Evolutionary conservation across 2,329 filamentous ascomycete species (phyloP).

Genomic region (Zymoseptoria crescenta): DNA sequence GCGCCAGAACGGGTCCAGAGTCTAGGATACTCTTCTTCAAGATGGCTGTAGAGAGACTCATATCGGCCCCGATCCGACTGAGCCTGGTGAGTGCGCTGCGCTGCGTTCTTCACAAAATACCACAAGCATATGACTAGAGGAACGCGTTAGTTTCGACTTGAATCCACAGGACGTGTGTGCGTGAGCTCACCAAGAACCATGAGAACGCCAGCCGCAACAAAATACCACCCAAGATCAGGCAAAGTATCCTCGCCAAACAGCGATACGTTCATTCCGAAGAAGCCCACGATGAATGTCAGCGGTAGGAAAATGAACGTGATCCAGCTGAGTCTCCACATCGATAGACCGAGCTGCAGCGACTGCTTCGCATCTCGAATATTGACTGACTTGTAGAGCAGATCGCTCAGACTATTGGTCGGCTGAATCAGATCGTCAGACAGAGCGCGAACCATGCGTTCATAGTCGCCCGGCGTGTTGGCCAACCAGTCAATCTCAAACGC

Average conservation of each 20-base stretch:
- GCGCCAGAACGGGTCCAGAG: slow-evolving; percentile 45
- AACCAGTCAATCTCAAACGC: slow-evolving; percentile 34
- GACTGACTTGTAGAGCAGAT: slow-evolving; percentile 47
- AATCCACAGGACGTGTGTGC: not conserved
- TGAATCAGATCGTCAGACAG: slow-evolving; percentile 45
- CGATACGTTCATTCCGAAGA: slow-evolving; percentile 48
- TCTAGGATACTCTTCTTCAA: slow-evolving; percentile 38
- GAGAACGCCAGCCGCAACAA: slow-evolving; percentile 40
- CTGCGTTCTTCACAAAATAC: slow-evolving; percentile 42
- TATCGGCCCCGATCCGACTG: slow-evolving; percentile 44
- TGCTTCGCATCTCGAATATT: slow-evolving; percentile 46
- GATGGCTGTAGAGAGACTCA: slow-evolving; percentile 43
- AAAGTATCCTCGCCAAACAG: slow-evolving; percentile 32
- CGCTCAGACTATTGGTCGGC: slow-evolving; percentile 43
- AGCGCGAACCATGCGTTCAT: slow-evolving; percentile 40
- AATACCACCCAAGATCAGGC: slow-evolving; percentile 44
- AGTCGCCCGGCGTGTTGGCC: slow-evolving; percentile 32
- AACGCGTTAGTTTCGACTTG: not conserved
- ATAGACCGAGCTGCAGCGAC: slow-evolving; percentile 41
- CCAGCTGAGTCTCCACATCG: slow-evolving; percentile 52
- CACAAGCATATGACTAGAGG: slow-evolving; percentile 36
- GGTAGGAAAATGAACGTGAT: slow-evolving; percentile 70
- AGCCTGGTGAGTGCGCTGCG: slow-evolving; percentile 36
- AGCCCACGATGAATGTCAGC: slow-evolving; percentile 42
- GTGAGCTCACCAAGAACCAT: slow-evolving; percentile 29